A percentile compares a stretch with the other conserved stretches of the same genome.
Conservation (phyloP, 768 basidiomycete genomes). For the Mrakia gelida region DNA sequence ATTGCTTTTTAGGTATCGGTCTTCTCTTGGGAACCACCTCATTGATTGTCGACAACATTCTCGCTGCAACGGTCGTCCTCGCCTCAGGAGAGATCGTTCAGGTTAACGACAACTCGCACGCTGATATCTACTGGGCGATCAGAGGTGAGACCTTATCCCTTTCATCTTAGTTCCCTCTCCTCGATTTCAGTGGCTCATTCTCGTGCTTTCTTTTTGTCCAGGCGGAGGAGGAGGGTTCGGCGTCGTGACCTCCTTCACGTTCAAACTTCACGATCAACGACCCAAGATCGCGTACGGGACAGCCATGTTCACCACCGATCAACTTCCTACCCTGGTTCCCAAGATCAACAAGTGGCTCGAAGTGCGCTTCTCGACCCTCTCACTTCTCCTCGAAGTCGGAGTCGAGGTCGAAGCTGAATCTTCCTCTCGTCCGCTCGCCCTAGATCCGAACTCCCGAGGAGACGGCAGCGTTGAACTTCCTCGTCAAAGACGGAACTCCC, state of each 20-base stretch:
- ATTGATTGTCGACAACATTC: conserved; percentile 2
- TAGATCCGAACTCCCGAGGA: background rate
- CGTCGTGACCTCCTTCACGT: background rate
- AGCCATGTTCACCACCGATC: background rate
- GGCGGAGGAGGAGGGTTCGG: conserved; percentile 21
- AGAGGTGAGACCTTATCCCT: background rate
- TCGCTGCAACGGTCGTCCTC: conserved; percentile 13
- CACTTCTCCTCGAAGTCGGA: no score
- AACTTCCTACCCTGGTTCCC: background rate
- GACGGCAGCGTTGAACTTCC: background rate
- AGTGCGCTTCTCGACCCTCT: background rate
- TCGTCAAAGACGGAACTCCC: background rate
- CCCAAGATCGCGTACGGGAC: background rate
- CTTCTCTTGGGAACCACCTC: background rate
- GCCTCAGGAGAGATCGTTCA: conserved; percentile 12
- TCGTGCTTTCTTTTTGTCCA: background rate
- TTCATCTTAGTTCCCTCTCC: background rate
- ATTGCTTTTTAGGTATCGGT: background rate
- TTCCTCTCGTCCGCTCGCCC: background rate
- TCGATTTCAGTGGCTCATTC: background rate
- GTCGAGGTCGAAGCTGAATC: no score
- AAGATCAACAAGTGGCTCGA: background rate
- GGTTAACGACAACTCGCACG: background rate
- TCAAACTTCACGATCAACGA: conserved; percentile 7
- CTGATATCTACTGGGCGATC: conserved; percentile 19